Conservation (phyloP, 1,284 basidiomycete species). For the Irpex rosettiformis region DNA sequence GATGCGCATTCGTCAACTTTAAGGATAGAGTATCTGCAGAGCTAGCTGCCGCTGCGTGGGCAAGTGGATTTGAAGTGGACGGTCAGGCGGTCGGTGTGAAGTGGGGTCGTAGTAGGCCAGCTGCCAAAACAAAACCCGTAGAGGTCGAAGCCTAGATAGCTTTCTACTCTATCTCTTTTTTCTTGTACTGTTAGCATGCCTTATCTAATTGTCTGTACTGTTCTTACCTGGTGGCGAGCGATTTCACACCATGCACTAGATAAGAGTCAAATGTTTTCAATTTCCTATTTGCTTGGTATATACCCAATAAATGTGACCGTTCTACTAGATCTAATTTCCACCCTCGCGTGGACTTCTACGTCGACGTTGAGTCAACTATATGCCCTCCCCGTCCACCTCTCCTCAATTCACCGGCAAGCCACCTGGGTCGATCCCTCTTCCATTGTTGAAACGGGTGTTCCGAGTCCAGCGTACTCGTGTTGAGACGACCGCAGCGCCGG, state of each 20-base stretch:
- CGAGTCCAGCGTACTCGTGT: neutral
- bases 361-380: constrained; percentile 1
- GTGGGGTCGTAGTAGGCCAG: constrained; percentile 77
- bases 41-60: constrained; percentile 81
- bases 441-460: neutral
- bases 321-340: too few species aligned
- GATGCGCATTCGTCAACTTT: constrained; percentile 98
- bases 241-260: too few species aligned
- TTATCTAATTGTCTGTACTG: neutral
- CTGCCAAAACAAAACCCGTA: constrained; percentile 12
- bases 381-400: neutral
- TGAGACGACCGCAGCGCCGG: constrained; percentile 4
- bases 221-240: neutral
- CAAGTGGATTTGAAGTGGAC: constrained; percentile 83
- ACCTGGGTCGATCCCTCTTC: neutral
- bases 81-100: constrained; percentile 75
- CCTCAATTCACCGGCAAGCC: neutral
- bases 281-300: neutral
- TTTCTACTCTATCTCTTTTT: neutral
- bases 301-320: neutral
- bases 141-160: neutral
- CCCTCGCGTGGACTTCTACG: neutral
- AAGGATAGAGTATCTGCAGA: constrained; percentile 80
- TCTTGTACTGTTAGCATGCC: neutral
- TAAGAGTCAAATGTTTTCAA: neutral